These are phyloP conservation scores for Atkinsonella texensis DNA, from an alignment of 2,329 filamentous ascomycete species.

Conservation along the genomic window DNA sequence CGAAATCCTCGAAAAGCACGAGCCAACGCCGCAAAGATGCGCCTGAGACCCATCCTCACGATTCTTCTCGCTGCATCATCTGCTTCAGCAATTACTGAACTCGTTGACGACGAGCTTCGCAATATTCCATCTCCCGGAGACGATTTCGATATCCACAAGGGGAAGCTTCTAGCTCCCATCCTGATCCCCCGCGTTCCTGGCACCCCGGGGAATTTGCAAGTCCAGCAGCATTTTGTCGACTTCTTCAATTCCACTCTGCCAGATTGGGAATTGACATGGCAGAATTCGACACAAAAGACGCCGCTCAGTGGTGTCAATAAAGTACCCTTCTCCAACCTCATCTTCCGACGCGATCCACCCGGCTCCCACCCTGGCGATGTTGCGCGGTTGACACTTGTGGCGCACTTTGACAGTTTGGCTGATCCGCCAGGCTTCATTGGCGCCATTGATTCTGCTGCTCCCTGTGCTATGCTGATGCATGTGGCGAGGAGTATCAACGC, in stretches of 20 bases:
- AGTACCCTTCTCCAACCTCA: conserved; percentile 77
- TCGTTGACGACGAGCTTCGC: conserved; percentile 66
- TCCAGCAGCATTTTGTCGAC: conserved; percentile 69
- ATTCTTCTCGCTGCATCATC: conserved; percentile 3
- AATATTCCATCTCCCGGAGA: conserved; percentile 57
- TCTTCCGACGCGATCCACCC: conserved; percentile 79
- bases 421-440: conserved; percentile 79
- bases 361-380: conserved; percentile 65
- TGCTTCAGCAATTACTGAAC: conserved; percentile 30
- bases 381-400: conserved; percentile 71
- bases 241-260: conserved; percentile 71
- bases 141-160: conserved; percentile 69
- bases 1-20: background rate
- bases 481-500: conserved; percentile 68
- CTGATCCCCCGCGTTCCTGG: conserved; percentile 81
- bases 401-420: conserved; percentile 85
- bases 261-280: conserved; percentile 66
- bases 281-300: conserved; percentile 82
- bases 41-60: background rate
- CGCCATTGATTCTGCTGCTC: conserved; percentile 84
- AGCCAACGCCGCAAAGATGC: conserved; percentile 2
- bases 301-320: conserved; percentile 58
- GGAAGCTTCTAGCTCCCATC: conserved; percentile 72
- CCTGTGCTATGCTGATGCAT: conserved; percentile 89
- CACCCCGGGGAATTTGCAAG: conserved; percentile 59